These are phyloP conservation scores for Phlebiopsis gigantea DNA, from an alignment of 768 basidiomycete genomes.

Conservation along the genomic window DNA sequence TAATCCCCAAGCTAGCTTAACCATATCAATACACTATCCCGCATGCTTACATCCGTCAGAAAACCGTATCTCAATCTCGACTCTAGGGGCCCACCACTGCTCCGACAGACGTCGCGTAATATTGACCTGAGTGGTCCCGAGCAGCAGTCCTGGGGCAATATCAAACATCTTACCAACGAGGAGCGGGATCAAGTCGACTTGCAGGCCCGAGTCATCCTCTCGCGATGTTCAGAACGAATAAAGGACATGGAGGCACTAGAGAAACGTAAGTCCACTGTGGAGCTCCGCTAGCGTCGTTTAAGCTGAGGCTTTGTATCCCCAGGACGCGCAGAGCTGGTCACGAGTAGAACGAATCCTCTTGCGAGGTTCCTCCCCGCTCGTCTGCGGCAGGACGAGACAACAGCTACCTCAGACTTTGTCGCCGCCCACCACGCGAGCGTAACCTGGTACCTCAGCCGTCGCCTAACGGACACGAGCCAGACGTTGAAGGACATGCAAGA, in stretches of 20 bases:
- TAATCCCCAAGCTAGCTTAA: constrained; percentile 43
- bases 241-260: constrained; percentile 85
- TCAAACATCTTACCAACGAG: constrained; percentile 75
- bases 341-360: constrained; percentile 60
- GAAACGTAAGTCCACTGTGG: constrained; percentile 57
- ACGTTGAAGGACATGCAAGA: constrained; percentile 88
- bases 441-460: constrained; percentile 84
- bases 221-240: constrained; percentile 81
- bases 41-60: constrained; percentile 71
- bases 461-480: constrained; percentile 75
- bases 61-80: constrained; percentile 85
- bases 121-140: constrained; percentile 47
- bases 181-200: constrained; percentile 96
- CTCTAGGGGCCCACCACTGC: constrained; percentile 44
- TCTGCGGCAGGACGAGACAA: constrained; percentile 50
- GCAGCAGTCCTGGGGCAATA: constrained; percentile 52
- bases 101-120: constrained; percentile 44
- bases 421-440: constrained; percentile 93
- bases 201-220: constrained; percentile 81
- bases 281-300: background rate
- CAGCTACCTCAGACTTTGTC: constrained; percentile 61
- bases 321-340: constrained; percentile 67
- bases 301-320: constrained; percentile 1
- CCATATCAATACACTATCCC: constrained; percentile 64
- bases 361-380: constrained; percentile 68